These are phyloP conservation scores for Gastrolobium villosum DNA, from an alignment of 306 rosid genomes.

Conservation along the genomic window DNA sequence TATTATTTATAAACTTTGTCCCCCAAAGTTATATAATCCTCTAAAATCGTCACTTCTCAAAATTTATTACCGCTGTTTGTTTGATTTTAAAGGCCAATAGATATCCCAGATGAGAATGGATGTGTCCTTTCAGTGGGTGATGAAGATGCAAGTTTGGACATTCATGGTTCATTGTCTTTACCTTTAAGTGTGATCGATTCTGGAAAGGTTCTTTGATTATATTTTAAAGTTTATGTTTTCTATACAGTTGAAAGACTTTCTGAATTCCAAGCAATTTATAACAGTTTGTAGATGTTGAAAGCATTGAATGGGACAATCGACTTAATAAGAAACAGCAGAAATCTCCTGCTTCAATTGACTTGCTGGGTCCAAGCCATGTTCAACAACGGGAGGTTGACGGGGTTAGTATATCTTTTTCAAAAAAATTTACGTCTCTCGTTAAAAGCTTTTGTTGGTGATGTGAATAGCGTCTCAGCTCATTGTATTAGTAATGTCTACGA, in stretches of 20 bases:
- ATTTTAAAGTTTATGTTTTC: background rate
- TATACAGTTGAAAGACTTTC: background rate
- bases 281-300: constrained; percentile 62
- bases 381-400: constrained; percentile 53
- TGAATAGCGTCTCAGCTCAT: too few species aligned
- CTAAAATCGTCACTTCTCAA: background rate
- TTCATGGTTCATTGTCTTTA: constrained; percentile 58
- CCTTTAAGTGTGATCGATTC: constrained; percentile 64
- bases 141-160: constrained; percentile 52
- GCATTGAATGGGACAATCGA: constrained; percentile 56
- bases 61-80: background rate
- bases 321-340: constrained; percentile 55
- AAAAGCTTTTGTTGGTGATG: too few species aligned
- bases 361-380: constrained; percentile 47
- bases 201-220: constrained; percentile 59
- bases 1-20: background rate
- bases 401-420: constrained; percentile 45
- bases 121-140: constrained; percentile 48
- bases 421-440: background rate
- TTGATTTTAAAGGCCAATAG: constrained; percentile 58
- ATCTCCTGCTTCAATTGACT: constrained; percentile 53
- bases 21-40: background rate
- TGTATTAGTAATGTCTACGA: too few species aligned
- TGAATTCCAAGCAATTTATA: constrained; percentile 28
- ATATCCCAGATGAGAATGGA: constrained; percentile 55